A percentile compares a stretch with the other conserved stretches of the same genome.
These are phyloP conservation scores for Talaromyces borbonicus DNA, from an alignment of 495 filamentous ascomycete genomes.

Conservation along the genomic window DNA sequence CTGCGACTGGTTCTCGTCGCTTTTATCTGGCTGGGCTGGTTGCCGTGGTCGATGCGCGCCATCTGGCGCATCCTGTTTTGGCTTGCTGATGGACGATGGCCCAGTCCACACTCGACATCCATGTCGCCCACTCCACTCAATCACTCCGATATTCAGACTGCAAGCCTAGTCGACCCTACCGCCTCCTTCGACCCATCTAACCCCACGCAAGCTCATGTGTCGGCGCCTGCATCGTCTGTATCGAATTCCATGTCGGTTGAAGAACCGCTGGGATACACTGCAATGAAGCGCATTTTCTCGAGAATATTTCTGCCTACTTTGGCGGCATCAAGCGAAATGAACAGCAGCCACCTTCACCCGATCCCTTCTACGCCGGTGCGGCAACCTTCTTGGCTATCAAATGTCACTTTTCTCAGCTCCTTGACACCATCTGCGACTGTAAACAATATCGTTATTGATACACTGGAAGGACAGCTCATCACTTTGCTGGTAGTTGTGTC, in stretches of 20 bases:
- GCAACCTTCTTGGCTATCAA: conserved; percentile 51
- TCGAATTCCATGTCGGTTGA: conserved; percentile 31
- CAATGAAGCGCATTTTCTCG: conserved; percentile 36
- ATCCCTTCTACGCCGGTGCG: conserved; percentile 21
- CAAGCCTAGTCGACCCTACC: conserved; percentile 24
- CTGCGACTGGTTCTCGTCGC: conserved; percentile 65
- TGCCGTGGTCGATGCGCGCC: conserved; percentile 84
- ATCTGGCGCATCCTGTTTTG: conserved; percentile 92
- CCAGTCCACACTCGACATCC: conserved; percentile 23
- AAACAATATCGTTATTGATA: conserved; percentile 73
- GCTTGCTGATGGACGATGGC: conserved; percentile 87
- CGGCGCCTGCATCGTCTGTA: conserved; percentile 32
- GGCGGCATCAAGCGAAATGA: conserved; percentile 15
- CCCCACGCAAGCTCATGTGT: conserved; percentile 18
- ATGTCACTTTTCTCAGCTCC: conserved; percentile 58
- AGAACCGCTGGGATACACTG: conserved; percentile 39
- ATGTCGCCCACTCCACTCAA: background rate
- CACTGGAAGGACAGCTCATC: conserved; percentile 86
- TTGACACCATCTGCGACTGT: conserved; percentile 62
- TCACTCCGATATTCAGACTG: conserved; percentile 15
- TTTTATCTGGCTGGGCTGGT: conserved; percentile 77
- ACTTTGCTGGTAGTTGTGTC: conserved; percentile 80
- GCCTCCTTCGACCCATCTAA: conserved; percentile 18
- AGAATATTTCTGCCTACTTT: conserved; percentile 30
- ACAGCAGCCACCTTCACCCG: conserved; percentile 14